Base-by-base conservation (phyloP, 139 green algal genomes). In the Picochlorum sp. region DNA sequence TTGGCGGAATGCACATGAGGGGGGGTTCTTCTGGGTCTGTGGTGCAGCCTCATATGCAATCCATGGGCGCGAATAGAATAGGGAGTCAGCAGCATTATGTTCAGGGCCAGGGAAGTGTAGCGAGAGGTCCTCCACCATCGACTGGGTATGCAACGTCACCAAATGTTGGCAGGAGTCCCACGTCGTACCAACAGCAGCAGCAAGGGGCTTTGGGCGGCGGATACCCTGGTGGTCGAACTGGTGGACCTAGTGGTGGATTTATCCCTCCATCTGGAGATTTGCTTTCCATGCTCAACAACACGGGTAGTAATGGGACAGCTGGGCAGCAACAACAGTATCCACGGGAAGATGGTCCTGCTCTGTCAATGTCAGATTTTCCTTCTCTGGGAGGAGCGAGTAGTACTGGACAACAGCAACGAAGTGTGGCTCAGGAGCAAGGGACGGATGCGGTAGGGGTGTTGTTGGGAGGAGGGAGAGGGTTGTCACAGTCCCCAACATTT, bases 301-400 rank as follows among this genome's bases (percentile, higher is more conserved):
- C 77, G 63, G 10, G 26, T 3, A 51, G 38, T 21, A 38, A 24
- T 49, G 23, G 49, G 20, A 30, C 7, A 21, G 28, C 26, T 58
- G n/a, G 60, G 56, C 66, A 74, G 54, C 56, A 30, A 30, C 28
- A 30, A 30, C 28, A 77, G 45, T 41, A 4, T 41, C 8, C 34
- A 14, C 16, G 47, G 16, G 49, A 66, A 50, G 76, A 76, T 21
- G 47, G 58, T 24, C 67, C 76, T 4, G 59, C 69, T 4, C 86
- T 89, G 65, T 69, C 86, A 50, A 62, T 66, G 3, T 74, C 75
- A 8, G 80, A 89, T 52, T 89, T 89, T 57, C 83, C 83, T 1
- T 79, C 75, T 0, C 71, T 89, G 2, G 45, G 50, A 11, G 31
- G 26, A 24, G 38, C 49, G 34, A 41, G 34, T 41, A 41, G 34